Percentiles rank a stretch among this genome's conserved stretches.
Conservation (phyloP, 163 green algal species). For the Chloroidium sp. region DNA sequence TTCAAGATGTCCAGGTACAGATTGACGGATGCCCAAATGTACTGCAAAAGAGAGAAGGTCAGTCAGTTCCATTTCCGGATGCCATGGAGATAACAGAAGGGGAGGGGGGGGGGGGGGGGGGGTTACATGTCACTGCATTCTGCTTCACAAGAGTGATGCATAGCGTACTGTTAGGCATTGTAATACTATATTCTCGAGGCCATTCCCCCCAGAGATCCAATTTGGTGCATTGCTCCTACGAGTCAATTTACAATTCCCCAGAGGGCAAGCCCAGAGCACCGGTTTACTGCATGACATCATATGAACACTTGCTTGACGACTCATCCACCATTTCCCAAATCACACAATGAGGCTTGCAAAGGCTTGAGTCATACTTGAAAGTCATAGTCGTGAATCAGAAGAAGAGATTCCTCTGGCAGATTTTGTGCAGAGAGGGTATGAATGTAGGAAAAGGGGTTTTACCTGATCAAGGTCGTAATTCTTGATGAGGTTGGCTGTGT, state of each 20-base stretch:
- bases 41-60: slow-evolving; percentile 17
- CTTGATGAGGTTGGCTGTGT: slow-evolving; percentile 52
- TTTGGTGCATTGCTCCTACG: too few species aligned
- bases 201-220: too few species aligned
- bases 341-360: neutral
- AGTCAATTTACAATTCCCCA: too few species aligned
- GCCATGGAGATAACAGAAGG: neutral
- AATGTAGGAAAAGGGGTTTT: slow-evolving; percentile 4
- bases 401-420: too few species aligned
- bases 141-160: neutral
- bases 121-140: neutral
- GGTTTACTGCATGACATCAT: neutral
- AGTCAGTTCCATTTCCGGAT: neutral
- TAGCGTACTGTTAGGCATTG: neutral
- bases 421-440: too few species aligned
- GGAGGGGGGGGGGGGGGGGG: too few species aligned
- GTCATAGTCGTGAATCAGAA: too few species aligned
- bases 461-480: slow-evolving; percentile 17
- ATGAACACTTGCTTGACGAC: neutral
- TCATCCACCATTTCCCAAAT: neutral
- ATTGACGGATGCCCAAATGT: slow-evolving; percentile 38
- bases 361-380: too few species aligned
- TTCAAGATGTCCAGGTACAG: slow-evolving; percentile 60
- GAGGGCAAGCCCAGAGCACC: too few species aligned
- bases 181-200: too few species aligned